Evolutionary conservation across 352 stramenopile species (phyloP).

Genomic region (Globisporangium nagaii): DNA sequence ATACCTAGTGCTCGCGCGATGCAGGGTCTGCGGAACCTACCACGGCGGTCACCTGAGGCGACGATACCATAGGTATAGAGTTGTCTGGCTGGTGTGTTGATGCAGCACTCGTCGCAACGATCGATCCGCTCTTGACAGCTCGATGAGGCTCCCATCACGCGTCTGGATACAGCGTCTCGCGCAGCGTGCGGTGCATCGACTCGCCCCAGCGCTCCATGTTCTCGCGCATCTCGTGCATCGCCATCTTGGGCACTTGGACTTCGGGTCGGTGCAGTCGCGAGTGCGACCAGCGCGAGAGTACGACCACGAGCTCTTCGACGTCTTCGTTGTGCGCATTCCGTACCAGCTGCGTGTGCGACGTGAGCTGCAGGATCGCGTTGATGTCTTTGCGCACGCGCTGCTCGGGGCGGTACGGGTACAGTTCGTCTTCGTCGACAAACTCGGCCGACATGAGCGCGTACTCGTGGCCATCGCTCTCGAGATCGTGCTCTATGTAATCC

Average conservation of each 20-base stretch:
- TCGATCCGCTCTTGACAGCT: slow-evolving; percentile 25
- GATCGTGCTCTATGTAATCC: slow-evolving; percentile 18
- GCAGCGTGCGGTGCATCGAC: slow-evolving; percentile 32
- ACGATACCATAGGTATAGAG: too few species aligned
- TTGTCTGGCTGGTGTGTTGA: too few species aligned
- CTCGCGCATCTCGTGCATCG: slow-evolving; percentile 29
- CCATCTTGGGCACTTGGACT: slow-evolving; percentile 18
- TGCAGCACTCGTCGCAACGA: slow-evolving; percentile 10
- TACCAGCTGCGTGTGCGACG: slow-evolving; percentile 9
- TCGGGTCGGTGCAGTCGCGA: slow-evolving; percentile 22
- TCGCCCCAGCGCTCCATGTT: slow-evolving; percentile 37
- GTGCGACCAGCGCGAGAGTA: slow-evolving; percentile 34
- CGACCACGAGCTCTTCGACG: slow-evolving; percentile 27
- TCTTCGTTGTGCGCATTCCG: slow-evolving; percentile 14
- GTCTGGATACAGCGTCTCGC: slow-evolving; percentile 18
- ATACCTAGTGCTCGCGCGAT: too few species aligned
- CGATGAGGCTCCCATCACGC: slow-evolving; percentile 14
- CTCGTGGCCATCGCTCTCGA: slow-evolving; percentile 22
- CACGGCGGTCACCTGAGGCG: too few species aligned
- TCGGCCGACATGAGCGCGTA: slow-evolving; percentile 34
- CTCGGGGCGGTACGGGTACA: slow-evolving; percentile 31
- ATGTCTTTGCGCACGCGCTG: slow-evolving; percentile 40
- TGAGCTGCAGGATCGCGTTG: slow-evolving; percentile 22
- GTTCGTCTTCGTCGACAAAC: slow-evolving; percentile 32
- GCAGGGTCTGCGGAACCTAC: too few species aligned